Conservation (phyloP, 495 filamentous ascomycete species). For the Penicillium silybi region DNA sequence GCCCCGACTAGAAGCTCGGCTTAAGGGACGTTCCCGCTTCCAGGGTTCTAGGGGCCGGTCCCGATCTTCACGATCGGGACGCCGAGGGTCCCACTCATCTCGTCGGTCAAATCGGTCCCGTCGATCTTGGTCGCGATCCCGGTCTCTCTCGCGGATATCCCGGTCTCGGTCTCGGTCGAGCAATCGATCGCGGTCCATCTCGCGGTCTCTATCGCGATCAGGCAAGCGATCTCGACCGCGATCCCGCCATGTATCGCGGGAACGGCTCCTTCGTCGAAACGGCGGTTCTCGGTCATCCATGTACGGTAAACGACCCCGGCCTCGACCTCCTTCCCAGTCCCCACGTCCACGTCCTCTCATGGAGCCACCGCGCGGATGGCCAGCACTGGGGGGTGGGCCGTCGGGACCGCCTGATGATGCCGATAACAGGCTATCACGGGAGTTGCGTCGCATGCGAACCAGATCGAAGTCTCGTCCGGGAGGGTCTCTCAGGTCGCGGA, state of each 20-base stretch:
- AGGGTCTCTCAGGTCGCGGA: conserved; percentile 45
- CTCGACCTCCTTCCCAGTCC: conserved; percentile 60
- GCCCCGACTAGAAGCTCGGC: conserved; percentile 40
- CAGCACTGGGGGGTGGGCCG: conserved; percentile 43
- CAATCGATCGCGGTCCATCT: conserved; percentile 34
- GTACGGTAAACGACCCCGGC: conserved; percentile 50
- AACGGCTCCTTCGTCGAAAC: conserved; percentile 59
- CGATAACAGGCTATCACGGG: conserved; percentile 60
- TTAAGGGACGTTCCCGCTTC: conserved; percentile 47
- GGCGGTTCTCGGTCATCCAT: conserved; percentile 58
- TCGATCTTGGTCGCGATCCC: conserved; percentile 36
- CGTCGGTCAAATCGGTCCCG: conserved; percentile 46
- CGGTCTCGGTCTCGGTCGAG: conserved; percentile 35
- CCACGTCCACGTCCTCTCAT: conserved; percentile 62
- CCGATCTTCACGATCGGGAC: conserved; percentile 47
- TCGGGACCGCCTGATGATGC: conserved; percentile 68
- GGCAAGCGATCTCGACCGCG: conserved; percentile 35
- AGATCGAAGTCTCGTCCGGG: conserved; percentile 37
- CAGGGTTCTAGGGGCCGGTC: conserved; percentile 58
- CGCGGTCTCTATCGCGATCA: conserved; percentile 42
- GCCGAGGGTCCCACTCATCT: conserved; percentile 38
- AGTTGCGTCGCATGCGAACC: conserved; percentile 52
- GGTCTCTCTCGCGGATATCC: conserved; percentile 33
- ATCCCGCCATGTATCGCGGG: conserved; percentile 61
- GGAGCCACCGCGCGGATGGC: conserved; percentile 52